Evolutionary conservation across 139 green algal genomes (phyloP), one percentile per base, ranked within the genome.

Genomic region (Chlamydomonas asymmetrica): DNA sequence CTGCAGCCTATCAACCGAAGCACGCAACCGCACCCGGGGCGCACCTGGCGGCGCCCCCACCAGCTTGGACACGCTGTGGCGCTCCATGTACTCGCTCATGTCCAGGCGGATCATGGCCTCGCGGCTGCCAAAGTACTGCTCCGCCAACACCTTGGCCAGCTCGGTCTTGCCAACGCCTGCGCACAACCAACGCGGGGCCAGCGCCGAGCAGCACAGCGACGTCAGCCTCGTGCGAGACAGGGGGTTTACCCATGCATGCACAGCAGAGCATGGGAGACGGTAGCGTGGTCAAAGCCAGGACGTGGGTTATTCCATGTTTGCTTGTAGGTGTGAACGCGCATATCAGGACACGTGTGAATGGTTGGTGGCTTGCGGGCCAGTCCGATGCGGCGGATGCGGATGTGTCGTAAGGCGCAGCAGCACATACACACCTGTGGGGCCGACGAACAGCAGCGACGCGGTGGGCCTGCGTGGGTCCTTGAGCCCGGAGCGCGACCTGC

Each of bases 11-110:
- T 59, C 22, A 37, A 6, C n/a, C n/a, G 64, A 39, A 74, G n/a
- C 49, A 37, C 22, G 20, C 57, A 20, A 65, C 10, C 57, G 57
- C 57, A 63, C 56, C 56, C 25, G 8, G 9, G 4, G 29, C 66
- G 22, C 35, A 80, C 80, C 83, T 31, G 95, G 95, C 4, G 96
- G 96, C 29, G 96, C 96, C 27, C 94, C 94, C 1, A 98, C 84
- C 34, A 98, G 88, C 66, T 93, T 87, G 63, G 66, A 87, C 32
- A 97, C 93, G 16, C 66, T 92, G 85, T 97, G 93, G 59, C 94
- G 87, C 87, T 97, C 94, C 94, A 97, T 97, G 88, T 97, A 98
- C 89, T 99, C 96, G 63, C 81, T 93, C 96, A 99, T 99, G 90
- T 99, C 96, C 45, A 99, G 88, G 27, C 96, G 91, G 25, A 93